Conservation (phyloP, 768 basidiomycete species). For the Psilocybe subaeruginosa region DNA sequence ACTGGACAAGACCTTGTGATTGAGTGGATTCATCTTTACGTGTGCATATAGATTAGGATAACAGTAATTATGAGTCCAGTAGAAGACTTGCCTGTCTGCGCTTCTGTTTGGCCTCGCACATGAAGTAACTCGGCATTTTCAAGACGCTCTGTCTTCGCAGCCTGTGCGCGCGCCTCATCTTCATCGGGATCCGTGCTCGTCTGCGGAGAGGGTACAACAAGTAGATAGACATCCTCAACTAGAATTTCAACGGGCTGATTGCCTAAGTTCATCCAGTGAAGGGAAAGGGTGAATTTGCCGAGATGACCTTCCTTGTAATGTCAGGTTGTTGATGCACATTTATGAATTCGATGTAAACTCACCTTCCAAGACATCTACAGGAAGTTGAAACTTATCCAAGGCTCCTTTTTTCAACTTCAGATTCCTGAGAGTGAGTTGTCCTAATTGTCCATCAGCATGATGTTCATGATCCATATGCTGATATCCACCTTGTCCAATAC, state of each 20-base stretch:
- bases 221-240: constrained; percentile 93
- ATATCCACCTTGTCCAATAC: constrained; percentile 75
- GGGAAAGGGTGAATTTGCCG: constrained; percentile 82
- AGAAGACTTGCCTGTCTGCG: constrained; percentile 39
- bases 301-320: constrained; percentile 63
- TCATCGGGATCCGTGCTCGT: constrained; percentile 76
- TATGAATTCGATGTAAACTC: not conserved
- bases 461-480: not conserved
- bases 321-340: not conserved
- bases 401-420: constrained; percentile 91
- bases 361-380: constrained; percentile 96
- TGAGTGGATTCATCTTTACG: constrained; percentile 58
- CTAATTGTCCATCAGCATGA: constrained; percentile 36
- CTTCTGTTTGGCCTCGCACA: constrained; percentile 59
- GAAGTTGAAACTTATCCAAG: constrained; percentile 93
- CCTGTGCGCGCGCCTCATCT: constrained; percentile 81
- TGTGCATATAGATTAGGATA: not conserved
- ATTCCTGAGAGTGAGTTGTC: constrained; percentile 77
- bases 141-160: constrained; percentile 86
- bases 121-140: constrained; percentile 87
- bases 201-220: constrained; percentile 83
- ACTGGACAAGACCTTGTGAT: constrained; percentile 83
- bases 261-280: constrained; percentile 89
- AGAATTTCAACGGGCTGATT: constrained; percentile 90
- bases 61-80: not conserved